A percentile compares a stretch with the other conserved stretches of the same genome.
These are phyloP conservation scores for Erodium trifolium DNA, from an alignment of 441 rosid species.

Conservation along the genomic window DNA sequence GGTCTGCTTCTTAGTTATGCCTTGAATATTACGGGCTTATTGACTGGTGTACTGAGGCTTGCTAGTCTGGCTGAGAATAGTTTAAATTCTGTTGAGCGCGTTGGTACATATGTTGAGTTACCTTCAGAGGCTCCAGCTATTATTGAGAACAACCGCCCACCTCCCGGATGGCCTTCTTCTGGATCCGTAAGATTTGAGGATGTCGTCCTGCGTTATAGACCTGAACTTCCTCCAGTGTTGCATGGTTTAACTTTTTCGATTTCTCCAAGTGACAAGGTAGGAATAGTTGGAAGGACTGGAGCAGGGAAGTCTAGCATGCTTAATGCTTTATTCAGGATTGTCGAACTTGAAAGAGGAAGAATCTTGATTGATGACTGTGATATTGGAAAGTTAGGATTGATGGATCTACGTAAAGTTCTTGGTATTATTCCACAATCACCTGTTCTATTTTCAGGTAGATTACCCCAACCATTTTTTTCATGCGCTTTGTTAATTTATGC, in stretches of 20 bases:
- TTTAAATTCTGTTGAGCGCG: slow-evolving; percentile 82
- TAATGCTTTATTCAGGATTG: slow-evolving; percentile 83
- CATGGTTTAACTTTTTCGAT: slow-evolving; percentile 67
- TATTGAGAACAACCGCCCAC: slow-evolving; percentile 67
- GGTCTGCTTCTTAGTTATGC: slow-evolving; percentile 93
- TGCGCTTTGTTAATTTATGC: background rate
- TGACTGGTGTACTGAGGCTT: slow-evolving; percentile 73
- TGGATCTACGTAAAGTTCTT: slow-evolving; percentile 77
- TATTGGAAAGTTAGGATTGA: slow-evolving; percentile 62
- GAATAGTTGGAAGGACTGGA: slow-evolving; percentile 92
- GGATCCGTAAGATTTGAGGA: slow-evolving; percentile 77
- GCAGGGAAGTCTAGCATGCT: slow-evolving; percentile 95
- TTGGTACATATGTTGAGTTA: slow-evolving; percentile 66
- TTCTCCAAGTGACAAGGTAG: slow-evolving; percentile 75
- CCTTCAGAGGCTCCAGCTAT: slow-evolving; percentile 78
- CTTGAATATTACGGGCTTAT: slow-evolving; percentile 61
- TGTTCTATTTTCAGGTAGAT: slow-evolving; percentile 83
- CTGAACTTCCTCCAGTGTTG: slow-evolving; percentile 81
- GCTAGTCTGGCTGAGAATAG: slow-evolving; percentile 92
- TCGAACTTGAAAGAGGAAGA: slow-evolving; percentile 79
- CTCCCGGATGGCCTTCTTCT: slow-evolving; percentile 90
- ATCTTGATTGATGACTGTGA: slow-evolving; percentile 68
- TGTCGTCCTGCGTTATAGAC: slow-evolving; percentile 79
- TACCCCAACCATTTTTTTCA: slow-evolving; percentile 4
- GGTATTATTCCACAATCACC: slow-evolving; percentile 93